phyloP scores from a whole-genome alignment of 257 asterid species.

The Nicotiana attenuata region DNA sequence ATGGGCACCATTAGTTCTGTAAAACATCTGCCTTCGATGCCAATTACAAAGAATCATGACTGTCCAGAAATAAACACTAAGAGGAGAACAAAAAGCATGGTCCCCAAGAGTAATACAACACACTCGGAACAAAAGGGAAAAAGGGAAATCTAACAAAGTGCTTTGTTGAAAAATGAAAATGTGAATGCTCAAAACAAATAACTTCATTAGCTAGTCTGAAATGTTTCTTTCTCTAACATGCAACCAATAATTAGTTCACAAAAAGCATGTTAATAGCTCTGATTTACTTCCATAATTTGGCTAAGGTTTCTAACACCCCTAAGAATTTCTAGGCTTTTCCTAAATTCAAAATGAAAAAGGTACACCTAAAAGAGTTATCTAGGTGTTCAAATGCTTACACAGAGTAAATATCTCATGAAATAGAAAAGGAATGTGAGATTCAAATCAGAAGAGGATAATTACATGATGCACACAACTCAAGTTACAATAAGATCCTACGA shows the following conservation, averaged over 20 bases:
- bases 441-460: background rate
- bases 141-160: background rate
- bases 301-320: background rate
- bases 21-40: background rate
- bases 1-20: constrained; percentile 21
- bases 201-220: background rate
- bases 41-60: background rate
- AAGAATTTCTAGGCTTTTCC: background rate
- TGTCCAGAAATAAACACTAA: background rate
- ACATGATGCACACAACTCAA: background rate
- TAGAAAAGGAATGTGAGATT: background rate
- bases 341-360: background rate
- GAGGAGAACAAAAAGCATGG: background rate
- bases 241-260: background rate
- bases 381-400: background rate
- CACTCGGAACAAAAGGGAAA: background rate
- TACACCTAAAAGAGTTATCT: background rate
- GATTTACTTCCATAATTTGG: background rate
- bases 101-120: background rate
- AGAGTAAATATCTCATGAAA: background rate
- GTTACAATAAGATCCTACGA: background rate
- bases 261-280: background rate
- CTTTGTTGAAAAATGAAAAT: background rate
- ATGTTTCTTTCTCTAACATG: background rate
- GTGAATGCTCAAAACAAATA: background rate